A percentile compares a stretch with the other conserved stretches of the same genome.
Evolutionary conservation across 2,329 filamentous ascomycete genomes (phyloP).

Genomic region (Colletotrichum brevisporum): DNA sequence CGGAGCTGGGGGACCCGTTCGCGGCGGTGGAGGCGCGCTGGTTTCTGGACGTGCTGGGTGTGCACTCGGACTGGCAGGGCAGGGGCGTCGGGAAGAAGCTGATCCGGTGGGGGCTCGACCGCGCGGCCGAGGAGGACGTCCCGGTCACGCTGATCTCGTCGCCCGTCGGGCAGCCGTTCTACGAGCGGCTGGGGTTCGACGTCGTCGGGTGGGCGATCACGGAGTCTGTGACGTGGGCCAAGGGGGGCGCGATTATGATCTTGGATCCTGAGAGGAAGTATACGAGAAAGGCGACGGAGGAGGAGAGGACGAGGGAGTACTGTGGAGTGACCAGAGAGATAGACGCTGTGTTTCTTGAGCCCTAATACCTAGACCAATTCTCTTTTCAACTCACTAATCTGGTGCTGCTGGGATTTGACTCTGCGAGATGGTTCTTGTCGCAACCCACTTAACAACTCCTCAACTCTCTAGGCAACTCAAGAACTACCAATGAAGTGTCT

Average conservation of each 20-base stretch:
- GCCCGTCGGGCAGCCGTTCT: neutral
- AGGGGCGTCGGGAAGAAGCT: conserved; percentile 8
- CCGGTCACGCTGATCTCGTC: conserved; percentile 4
- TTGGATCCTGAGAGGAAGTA: neutral
- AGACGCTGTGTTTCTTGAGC: neutral
- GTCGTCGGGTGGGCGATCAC: neutral
- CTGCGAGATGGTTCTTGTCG: too few relatives aligned
- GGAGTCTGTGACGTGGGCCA: neutral
- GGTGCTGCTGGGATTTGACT: too few relatives aligned
- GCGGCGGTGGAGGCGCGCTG: neutral
- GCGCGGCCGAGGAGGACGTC: conserved; percentile 2
- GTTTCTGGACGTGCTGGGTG: neutral
- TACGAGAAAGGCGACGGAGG: neutral
- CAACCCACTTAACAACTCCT: too few relatives aligned
- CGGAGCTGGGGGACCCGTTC: neutral
- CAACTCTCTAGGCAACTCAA: too few relatives aligned
- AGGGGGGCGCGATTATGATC: conserved; percentile 9
- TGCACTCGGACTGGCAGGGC: conserved; percentile 14
- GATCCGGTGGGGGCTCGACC: conserved; percentile 14
- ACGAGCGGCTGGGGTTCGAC: conserved; percentile 5
- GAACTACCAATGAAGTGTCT: too few relatives aligned
- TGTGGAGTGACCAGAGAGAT: conserved; percentile 2
- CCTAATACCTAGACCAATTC: neutral
- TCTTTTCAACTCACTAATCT: too few relatives aligned
- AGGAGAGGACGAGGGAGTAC: neutral